Conservation (phyloP, 805 yeast genomes). For the Saturnispora diversa region DNA sequence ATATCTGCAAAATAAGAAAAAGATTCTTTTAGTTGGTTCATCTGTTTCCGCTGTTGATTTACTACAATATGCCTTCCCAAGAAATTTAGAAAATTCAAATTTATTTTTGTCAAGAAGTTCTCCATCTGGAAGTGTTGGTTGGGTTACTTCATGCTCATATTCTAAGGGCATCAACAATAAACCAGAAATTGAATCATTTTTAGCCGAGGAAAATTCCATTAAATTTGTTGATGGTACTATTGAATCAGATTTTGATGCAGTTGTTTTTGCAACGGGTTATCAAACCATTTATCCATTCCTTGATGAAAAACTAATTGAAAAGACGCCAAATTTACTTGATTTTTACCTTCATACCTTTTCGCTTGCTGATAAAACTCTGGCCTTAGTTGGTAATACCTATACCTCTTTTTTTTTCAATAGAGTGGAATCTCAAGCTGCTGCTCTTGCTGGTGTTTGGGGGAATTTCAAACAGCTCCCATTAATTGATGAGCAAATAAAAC, state of each 20-base stretch:
- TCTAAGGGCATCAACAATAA: slow-evolving; percentile 16
- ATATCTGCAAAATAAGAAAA: slow-evolving; percentile 32
- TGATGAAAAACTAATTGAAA: slow-evolving; percentile 13
- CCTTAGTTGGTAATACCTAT: slow-evolving; percentile 34
- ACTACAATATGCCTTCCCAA: slow-evolving; percentile 29
- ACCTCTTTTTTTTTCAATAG: slow-evolving; percentile 40
- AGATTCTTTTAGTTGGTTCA: slow-evolving; percentile 38
- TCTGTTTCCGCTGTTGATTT: slow-evolving; percentile 35
- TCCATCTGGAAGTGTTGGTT: slow-evolving; percentile 5
- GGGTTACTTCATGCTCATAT: slow-evolving; percentile 13
- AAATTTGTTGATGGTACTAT: slow-evolving; percentile 30
- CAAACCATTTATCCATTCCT: slow-evolving; percentile 38
- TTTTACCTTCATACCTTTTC: slow-evolving; percentile 31
- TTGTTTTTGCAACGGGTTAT: slow-evolving; percentile 47
- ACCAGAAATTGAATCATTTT: slow-evolving; percentile 16
- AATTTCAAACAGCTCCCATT: slow-evolving; percentile 35
- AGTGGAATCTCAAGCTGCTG: slow-evolving; percentile 44
- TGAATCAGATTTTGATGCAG: slow-evolving; percentile 29
- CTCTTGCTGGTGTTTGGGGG: slow-evolving; percentile 49
- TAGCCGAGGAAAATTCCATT: slow-evolving; percentile 19
- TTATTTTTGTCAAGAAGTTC: slow-evolving; percentile 16
- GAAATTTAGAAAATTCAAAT: slow-evolving; percentile 22
- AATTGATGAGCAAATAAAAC: slow-evolving; percentile 31
- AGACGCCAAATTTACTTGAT: slow-evolving; percentile 14
- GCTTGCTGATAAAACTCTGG: slow-evolving; percentile 37